Base-by-base conservation (phyloP, 495 filamentous ascomycete genomes). In the Pyrenula aspistea region DNA sequence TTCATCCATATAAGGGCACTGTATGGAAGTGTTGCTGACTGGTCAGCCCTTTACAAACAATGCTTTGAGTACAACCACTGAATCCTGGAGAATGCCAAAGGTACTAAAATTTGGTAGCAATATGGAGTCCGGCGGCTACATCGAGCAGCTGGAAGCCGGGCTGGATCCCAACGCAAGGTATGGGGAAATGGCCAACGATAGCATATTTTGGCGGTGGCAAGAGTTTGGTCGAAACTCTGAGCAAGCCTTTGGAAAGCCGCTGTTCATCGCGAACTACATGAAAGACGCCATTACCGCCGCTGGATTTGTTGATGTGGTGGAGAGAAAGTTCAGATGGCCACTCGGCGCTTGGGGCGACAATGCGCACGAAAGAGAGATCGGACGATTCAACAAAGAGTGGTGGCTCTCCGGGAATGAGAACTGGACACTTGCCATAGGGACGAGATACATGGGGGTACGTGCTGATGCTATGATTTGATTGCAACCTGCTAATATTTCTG, bases 341-440 rank as follows among this genome's bases (percentile, higher is more conserved):
- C 73, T 87, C 56, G 85, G 85, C 1, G 74, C 77, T 0, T 89
- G 86, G 86, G 73, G 83, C 10, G 79, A 71, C 61, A 81, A 88
- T 57, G 75, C 73, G 50, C 71, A 75, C 12, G 62, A 86, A 61
- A 86, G 83, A 63, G 77, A 78, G 58, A 78, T 87, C 19, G 85
- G 85, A 61, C 71, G 75, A 57, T 83, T 77, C 49, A 82, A 85
- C 54, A 62, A 80, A 36, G 60, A 82, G 1, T 78, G 83, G 59
- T 83, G 84, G 19, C 67, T 84, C 51, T 71, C 82, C 60, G 80
- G 82, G 2, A 80, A 85, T 58, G 83, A 73, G 42, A 71, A 74
- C 8, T 80, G 77, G 63, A 71, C 68, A 1, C 67, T 85, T 49
- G 82, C 81, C 10, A 76, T 84, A 12, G 71, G 84, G 59, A 88